Percentiles rank a stretch among this genome's conserved stretches.
Conservation (phyloP, 345 rosid species). For the Hevea brasiliensis region DNA sequence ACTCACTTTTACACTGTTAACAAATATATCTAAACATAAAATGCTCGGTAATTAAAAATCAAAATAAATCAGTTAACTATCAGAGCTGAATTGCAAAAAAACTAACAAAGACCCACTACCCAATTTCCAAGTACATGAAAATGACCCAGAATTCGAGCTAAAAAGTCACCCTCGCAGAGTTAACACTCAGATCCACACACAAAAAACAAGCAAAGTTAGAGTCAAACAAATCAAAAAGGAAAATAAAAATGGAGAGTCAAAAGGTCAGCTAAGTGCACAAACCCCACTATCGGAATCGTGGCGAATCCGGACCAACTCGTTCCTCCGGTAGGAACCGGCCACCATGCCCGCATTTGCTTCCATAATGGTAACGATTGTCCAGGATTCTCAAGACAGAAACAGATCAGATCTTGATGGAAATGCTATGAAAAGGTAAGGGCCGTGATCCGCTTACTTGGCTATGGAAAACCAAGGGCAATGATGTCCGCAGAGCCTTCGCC, state of each 20-base stretch:
- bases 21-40: conserved; percentile 19
- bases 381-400: neutral
- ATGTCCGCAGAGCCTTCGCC: conserved; percentile 31
- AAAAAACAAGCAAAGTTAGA: neutral
- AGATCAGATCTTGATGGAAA: conserved; percentile 6
- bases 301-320: conserved; percentile 95
- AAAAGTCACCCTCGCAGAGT: conserved; percentile 14
- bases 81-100: neutral
- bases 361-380: conserved; percentile 36
- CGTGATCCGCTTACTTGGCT: neutral
- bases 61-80: neutral
- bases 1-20: conserved; percentile 1
- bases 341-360: conserved; percentile 95
- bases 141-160: neutral
- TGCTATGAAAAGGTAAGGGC: neutral
- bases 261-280: conserved; percentile 33
- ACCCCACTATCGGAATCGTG: conserved; percentile 98
- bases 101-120: conserved; percentile 3
- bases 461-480: neutral
- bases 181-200: conserved; percentile 5
- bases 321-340: conserved; percentile 97
- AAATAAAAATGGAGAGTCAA: neutral
- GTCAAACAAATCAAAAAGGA: neutral
- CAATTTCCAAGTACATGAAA: conserved; percentile 3
- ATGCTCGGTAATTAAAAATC: neutral